Percentiles rank a stretch among this genome's conserved stretches.
These are phyloP conservation scores for Helenozyma baotianmanensis DNA, from an alignment of 805 yeast species.

Conservation along the genomic window DNA sequence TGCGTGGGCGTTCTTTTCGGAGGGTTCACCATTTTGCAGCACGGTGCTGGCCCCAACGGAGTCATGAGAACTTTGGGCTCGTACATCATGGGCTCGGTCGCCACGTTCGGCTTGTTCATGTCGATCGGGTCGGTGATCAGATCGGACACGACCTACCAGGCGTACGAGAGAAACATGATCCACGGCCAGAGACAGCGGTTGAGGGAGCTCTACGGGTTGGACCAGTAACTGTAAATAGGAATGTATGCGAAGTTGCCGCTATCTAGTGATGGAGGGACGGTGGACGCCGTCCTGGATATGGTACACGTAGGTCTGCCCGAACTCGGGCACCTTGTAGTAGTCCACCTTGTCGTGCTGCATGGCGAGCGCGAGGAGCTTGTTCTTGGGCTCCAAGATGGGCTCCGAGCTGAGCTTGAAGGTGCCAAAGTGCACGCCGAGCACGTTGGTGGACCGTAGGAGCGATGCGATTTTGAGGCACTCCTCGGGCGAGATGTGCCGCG, in stretches of 20 bases:
- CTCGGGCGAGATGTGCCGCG: slow-evolving; percentile 80
- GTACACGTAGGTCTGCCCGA: slow-evolving; percentile 67
- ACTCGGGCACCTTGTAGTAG: slow-evolving; percentile 59
- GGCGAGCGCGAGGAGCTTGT: slow-evolving; percentile 48
- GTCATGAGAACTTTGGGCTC: slow-evolving; percentile 95
- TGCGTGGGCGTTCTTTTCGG: slow-evolving; percentile 95
- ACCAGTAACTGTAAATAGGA: slow-evolving; percentile 1
- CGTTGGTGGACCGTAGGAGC: slow-evolving; percentile 54
- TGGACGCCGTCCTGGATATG: slow-evolving; percentile 20
- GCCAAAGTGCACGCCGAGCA: slow-evolving; percentile 95
- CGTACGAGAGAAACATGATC: slow-evolving; percentile 16
- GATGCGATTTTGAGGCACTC: slow-evolving; percentile 69
- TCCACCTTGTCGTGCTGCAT: slow-evolving; percentile 27
- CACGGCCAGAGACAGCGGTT: slow-evolving; percentile 14
- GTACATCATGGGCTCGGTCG: slow-evolving; percentile 94
- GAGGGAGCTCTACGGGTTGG: slow-evolving; percentile 15
- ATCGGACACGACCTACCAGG: slow-evolving; percentile 49
- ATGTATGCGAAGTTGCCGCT: background rate
- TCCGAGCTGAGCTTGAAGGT: slow-evolving; percentile 88
- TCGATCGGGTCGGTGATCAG: slow-evolving; percentile 90
- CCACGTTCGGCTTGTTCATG: slow-evolving; percentile 95
- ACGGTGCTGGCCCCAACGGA: slow-evolving; percentile 98
- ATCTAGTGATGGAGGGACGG: background rate
- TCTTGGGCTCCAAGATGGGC: slow-evolving; percentile 79
- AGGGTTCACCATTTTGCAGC: slow-evolving; percentile 81